Percentiles rank a stretch among this genome's conserved stretches.
phyloP scores from a whole-genome alignment of 768 basidiomycete genomes.

The Postia placenta region DNA sequence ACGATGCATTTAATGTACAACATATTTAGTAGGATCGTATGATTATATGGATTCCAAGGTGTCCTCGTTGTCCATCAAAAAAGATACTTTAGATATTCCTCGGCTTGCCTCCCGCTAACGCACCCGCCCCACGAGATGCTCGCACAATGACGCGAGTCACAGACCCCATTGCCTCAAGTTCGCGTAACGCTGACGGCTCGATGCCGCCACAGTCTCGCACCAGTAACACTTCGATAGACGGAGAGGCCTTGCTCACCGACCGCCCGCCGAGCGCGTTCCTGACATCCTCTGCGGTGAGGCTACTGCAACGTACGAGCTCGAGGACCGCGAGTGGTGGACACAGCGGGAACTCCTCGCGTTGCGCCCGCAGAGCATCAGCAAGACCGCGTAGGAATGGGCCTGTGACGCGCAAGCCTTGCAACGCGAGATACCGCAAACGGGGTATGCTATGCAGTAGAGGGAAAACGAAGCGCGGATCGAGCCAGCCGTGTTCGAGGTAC shows the following conservation, averaged over 20 bases:
- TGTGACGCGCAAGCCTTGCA: constrained; percentile 16
- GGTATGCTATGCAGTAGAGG: constrained; percentile 18
- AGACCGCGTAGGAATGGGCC: constrained; percentile 15
- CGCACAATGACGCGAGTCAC: too few relatives aligned
- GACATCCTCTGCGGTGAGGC: constrained; percentile 11
- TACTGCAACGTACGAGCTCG: constrained; percentile 11
- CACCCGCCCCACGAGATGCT: too few relatives aligned
- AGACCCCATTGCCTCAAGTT: constrained; percentile 9
- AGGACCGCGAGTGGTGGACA: constrained; percentile 8
- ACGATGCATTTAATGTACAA: too few relatives aligned
- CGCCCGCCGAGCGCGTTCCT: constrained; percentile 9
- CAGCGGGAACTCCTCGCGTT: constrained; percentile 6
- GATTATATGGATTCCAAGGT: too few relatives aligned
- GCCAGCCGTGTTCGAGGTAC: constrained; percentile 19
- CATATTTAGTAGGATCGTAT: too few relatives aligned
- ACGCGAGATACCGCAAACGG: constrained; percentile 16
- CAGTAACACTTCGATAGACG: constrained; percentile 8
- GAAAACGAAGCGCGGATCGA: constrained; percentile 19
- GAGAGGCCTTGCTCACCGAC: constrained; percentile 1
- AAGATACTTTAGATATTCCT: too few relatives aligned
- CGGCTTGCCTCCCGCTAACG: too few relatives aligned
- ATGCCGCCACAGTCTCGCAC: constrained; percentile 14
- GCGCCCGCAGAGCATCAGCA: constrained; percentile 10
- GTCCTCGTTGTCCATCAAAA: too few relatives aligned
- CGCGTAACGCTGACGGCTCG: constrained; percentile 13